Evolutionary conservation across 1,284 basidiomycete species (phyloP).

Genomic region (Tylopilus sp.): DNA sequence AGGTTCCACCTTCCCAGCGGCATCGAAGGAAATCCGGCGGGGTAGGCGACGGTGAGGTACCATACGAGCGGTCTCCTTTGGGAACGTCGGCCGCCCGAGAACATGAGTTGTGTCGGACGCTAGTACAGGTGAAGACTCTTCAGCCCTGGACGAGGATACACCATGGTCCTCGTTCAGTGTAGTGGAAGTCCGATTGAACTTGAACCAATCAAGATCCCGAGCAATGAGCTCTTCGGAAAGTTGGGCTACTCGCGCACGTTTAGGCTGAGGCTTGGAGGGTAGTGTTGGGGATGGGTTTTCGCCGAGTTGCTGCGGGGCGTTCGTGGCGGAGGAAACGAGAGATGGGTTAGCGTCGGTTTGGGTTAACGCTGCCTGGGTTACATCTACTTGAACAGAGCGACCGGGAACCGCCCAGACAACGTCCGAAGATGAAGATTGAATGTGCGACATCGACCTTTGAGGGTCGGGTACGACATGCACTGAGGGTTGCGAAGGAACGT

Average conservation of each 20-base stretch:
- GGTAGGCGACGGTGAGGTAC: constrained; percentile 25
- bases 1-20: neutral
- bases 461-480: neutral
- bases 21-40: constrained; percentile 14
- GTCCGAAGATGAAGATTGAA: neutral
- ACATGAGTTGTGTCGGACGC: constrained; percentile 1
- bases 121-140: neutral
- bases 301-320: neutral
- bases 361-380: neutral
- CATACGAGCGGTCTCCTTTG: constrained; percentile 26
- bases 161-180: neutral
- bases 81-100: neutral
- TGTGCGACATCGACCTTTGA: neutral
- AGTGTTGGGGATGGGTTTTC: constrained; percentile 1
- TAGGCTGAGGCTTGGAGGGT: constrained; percentile 27
- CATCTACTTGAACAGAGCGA: neutral
- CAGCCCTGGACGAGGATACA: neutral
- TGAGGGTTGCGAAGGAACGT: neutral
- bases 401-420: neutral
- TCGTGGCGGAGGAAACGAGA: neutral
- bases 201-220: constrained; percentile 34
- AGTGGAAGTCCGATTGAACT: constrained; percentile 9
- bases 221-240: constrained; percentile 27
- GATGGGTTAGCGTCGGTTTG: neutral
- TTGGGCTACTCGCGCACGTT: constrained; percentile 21